phyloP scores from a whole-genome alignment of 257 asterid species.

The Striga asiatica region DNA sequence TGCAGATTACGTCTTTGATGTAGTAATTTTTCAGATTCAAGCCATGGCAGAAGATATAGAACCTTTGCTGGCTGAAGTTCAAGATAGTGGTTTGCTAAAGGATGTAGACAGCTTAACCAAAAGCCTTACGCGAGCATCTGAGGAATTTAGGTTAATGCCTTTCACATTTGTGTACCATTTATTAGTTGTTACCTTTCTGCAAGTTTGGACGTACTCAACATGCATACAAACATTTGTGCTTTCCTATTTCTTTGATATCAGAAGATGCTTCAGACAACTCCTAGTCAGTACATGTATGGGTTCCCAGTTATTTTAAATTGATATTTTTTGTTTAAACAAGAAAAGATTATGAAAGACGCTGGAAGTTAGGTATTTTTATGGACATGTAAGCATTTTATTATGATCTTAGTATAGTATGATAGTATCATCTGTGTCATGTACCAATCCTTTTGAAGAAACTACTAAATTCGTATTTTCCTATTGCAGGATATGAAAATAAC shows the following conservation, averaged over 20 bases:
- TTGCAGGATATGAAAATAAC: no score
- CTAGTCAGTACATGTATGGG: neutral
- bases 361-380: neutral
- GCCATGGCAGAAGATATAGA: constrained; percentile 90
- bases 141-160: constrained; percentile 64
- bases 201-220: neutral
- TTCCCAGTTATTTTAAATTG: neutral
- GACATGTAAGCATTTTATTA: neutral
- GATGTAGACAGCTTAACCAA: constrained; percentile 79
- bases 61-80: constrained; percentile 82
- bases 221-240: neutral
- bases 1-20: constrained; percentile 49
- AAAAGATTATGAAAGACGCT: neutral
- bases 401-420: neutral
- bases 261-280: neutral
- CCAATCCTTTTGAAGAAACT: no score
- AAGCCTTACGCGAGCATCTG: constrained; percentile 85
- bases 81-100: constrained; percentile 76
- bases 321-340: neutral
- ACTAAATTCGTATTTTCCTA: no score
- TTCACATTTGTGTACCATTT: neutral
- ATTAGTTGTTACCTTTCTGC: neutral
- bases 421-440: neutral
- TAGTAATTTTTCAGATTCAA: constrained; percentile 80
- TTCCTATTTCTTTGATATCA: neutral